phyloP scores from a whole-genome alignment of 257 asterid genomes.

The Solanum medicagineum region DNA sequence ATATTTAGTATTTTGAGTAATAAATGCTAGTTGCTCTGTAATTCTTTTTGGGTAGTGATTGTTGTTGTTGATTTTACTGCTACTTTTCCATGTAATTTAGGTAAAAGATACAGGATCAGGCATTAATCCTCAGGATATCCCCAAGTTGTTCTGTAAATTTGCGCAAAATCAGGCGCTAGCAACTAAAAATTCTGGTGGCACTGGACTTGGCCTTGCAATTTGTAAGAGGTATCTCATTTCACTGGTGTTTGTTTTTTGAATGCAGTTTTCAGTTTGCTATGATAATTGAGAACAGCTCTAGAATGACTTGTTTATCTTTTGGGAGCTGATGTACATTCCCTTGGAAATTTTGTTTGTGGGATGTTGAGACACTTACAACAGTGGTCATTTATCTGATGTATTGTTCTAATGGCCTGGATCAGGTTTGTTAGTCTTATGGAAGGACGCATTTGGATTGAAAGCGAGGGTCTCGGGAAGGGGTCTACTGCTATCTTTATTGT shows the following conservation, averaged over 20 bases:
- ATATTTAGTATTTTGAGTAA: background rate
- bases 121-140: conserved; percentile 76
- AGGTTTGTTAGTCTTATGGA: conserved; percentile 97
- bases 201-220: conserved; percentile 97
- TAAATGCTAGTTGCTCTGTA: background rate
- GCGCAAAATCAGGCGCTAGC: conserved; percentile 68
- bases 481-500: conserved; percentile 61
- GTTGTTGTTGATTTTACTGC: background rate
- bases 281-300: background rate
- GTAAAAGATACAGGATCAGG: conserved; percentile 95
- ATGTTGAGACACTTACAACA: background rate
- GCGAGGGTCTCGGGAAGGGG: conserved; percentile 95
- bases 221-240: conserved; percentile 52
- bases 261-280: background rate
- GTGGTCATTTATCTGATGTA: background rate
- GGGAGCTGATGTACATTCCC: background rate
- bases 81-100: conserved; percentile 19
- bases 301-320: background rate
- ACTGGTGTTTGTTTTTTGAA: background rate
- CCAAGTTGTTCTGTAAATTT: conserved; percentile 77
- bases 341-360: background rate
- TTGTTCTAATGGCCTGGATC: background rate
- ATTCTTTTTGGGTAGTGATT: background rate
- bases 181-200: conserved; percentile 61
- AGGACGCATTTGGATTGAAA: conserved; percentile 87